A percentile compares a stretch with the other conserved stretches of the same genome.
phyloP scores from a whole-genome alignment of 345 rosid species.

The Excoecaria agallocha region DNA sequence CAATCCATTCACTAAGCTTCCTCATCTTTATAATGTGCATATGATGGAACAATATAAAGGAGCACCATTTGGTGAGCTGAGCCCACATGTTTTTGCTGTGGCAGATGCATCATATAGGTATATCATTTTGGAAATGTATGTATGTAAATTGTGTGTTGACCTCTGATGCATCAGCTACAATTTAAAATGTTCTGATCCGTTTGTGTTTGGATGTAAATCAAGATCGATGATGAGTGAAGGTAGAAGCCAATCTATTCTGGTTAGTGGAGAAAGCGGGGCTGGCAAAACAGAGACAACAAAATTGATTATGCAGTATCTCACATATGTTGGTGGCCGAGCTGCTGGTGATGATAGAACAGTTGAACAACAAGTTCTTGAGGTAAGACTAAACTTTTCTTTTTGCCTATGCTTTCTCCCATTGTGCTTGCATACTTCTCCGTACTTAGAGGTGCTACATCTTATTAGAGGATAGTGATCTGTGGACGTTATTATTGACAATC shows the following conservation, averaged over 20 bases:
- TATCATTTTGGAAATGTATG: slow-evolving; percentile 7
- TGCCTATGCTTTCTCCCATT: slow-evolving; percentile 1
- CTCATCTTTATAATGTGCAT: slow-evolving; percentile 90
- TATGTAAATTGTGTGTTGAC: slow-evolving; percentile 2
- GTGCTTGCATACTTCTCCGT: slow-evolving; percentile 1
- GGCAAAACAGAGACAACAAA: slow-evolving; percentile 99
- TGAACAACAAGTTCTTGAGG: slow-evolving; percentile 99
- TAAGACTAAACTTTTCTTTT: slow-evolving; percentile 32
- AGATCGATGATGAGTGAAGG: slow-evolving; percentile 90
- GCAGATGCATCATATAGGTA: slow-evolving; percentile 97
- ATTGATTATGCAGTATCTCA: slow-evolving; percentile 94
- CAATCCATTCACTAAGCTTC: slow-evolving; percentile 97
- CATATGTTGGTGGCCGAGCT: slow-evolving; percentile 94
- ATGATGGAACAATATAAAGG: slow-evolving; percentile 99
- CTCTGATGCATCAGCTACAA: slow-evolving; percentile 16
- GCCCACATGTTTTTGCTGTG: slow-evolving; percentile 99
- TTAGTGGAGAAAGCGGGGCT: slow-evolving; percentile 99
- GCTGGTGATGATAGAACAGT: slow-evolving; percentile 83
- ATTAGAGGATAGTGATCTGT: neutral
- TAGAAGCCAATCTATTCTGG: slow-evolving; percentile 93
- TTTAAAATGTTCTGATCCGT: slow-evolving; percentile 27
- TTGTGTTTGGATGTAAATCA: slow-evolving; percentile 33
- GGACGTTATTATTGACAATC: neutral
- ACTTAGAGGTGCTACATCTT: neutral
- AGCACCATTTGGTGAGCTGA: slow-evolving; percentile 94